Evolutionary conservation across 306 rosid species (phyloP), one percentile per base, ranked within the genome.

Genomic region (Alnus rubra): DNA sequence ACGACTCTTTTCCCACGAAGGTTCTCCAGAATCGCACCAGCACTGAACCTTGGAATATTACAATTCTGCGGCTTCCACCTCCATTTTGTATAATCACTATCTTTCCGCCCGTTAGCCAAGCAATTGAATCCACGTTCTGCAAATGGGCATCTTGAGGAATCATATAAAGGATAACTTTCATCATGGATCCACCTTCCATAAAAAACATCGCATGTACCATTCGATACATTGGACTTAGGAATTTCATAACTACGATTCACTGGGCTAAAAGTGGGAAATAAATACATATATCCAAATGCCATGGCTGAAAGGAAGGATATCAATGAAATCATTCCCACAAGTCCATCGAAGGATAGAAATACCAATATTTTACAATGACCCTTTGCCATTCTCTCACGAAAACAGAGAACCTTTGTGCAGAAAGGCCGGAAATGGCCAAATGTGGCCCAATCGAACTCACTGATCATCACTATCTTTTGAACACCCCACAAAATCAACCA

Each of bases 1-100:
- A 91, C 96, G 28, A 91, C 92, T 52, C 98, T 71, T 78, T 91
- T 95, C 74, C 98, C 98, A 3, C 92, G 83, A 85, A 91, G 93
- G 52, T 71, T 76, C 73, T 88, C 90, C n/a, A 95, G 89, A 65
- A 88, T 70, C 42, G 67, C 9, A 0, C 48, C 79, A 1, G 83
- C 97, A 69, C 88, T 72, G 71, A 95, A 90, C 86, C 91, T 88
- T 33, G 92, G 93, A 83, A 95, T 88, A 10, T 91, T 90, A 74
- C 99, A 95, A 42, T 83, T 49, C 67, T 75, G 88, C 0, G 98
- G 98, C 80, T 85, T 89, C 99, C 99, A 92, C 81, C 97, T 84
- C 99, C 97, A 88, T 72, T 93, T 90, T 56, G 88, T 55, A 44
- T 87, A 93, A 14, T 76, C 96, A n/a, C 15, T 68, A 67, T 95